A percentile compares a stretch with the other conserved stretches of the same genome.
These are phyloP conservation scores for Trichoderma sp. DNA, from an alignment of 2,329 filamentous ascomycete species.

Conservation along the genomic window DNA sequence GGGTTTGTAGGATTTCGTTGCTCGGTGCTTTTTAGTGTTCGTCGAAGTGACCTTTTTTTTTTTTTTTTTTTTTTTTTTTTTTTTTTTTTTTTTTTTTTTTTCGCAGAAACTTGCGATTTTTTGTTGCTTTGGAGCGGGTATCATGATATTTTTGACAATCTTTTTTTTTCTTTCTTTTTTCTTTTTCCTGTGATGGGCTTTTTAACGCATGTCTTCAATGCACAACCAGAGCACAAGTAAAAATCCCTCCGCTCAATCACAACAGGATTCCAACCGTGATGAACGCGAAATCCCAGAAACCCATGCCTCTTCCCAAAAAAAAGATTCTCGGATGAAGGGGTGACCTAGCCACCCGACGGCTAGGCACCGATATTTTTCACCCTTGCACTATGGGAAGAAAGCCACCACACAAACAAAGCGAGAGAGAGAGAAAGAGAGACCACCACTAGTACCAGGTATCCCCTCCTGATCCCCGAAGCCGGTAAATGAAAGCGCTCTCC, in stretches of 20 bases:
- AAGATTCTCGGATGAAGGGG: background rate
- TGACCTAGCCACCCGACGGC: background rate
- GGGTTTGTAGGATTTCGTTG: background rate
- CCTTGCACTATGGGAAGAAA: background rate
- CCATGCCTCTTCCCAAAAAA: background rate
- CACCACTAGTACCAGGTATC: no score
- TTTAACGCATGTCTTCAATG: background rate
- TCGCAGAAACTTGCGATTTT: background rate
- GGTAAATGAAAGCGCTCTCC: conserved; percentile 12
- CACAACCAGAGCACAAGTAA: background rate
- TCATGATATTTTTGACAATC: no score
- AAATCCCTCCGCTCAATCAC: background rate
- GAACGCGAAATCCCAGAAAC: background rate
- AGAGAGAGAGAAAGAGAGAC: background rate
- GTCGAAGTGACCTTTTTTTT: no score
- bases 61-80: background rate
- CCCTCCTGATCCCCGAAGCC: background rate
- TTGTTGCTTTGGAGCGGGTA: no score
- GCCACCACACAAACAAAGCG: no score
- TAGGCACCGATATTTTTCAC: background rate
- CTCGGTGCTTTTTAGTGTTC: background rate
- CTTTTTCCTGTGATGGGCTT: background rate
- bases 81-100: background rate
- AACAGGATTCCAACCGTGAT: background rate
- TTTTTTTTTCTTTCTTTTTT: background rate